Evolutionary conservation across 2,329 filamentous ascomycete species (phyloP).

Genomic region (Coccinonectria pachysandricola): DNA sequence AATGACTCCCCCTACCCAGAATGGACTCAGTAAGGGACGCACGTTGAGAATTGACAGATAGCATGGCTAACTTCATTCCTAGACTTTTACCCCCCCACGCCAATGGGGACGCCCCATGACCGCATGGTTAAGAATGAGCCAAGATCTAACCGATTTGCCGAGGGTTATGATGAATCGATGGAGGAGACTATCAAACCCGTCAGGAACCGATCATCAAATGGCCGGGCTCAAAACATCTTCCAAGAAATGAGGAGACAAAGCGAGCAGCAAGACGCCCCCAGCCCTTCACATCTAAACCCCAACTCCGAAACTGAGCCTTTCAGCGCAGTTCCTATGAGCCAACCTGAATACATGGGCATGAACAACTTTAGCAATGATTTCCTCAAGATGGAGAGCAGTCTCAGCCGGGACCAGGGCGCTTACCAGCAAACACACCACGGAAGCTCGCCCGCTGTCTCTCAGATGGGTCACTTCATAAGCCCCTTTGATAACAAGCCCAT

Average conservation of each 20-base stretch:
- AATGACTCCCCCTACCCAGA: constrained; percentile 52
- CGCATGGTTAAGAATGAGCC: constrained; percentile 32
- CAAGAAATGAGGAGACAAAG: constrained; percentile 48
- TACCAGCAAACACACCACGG: constrained; percentile 31
- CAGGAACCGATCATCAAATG: constrained; percentile 30
- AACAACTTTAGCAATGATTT: constrained; percentile 37
- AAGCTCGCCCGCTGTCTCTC: constrained; percentile 41
- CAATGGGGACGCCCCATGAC: constrained; percentile 52
- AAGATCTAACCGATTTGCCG: constrained; percentile 41
- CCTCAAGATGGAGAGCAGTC: constrained; percentile 25
- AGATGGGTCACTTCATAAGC: constrained; percentile 31
- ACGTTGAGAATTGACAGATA: constrained; percentile 3
- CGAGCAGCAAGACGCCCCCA: constrained; percentile 40
- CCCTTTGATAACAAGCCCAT: constrained; percentile 35
- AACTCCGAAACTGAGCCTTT: constrained; percentile 37
- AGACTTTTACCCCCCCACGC: constrained; percentile 59
- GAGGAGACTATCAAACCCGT: constrained; percentile 54
- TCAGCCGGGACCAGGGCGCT: constrained; percentile 23
- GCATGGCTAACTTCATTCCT: constrained; percentile 4
- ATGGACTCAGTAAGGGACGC: constrained; percentile 42
- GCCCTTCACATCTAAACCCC: constrained; percentile 42
- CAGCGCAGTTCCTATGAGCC: constrained; percentile 41
- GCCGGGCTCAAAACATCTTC: constrained; percentile 41
- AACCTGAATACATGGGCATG: constrained; percentile 47
- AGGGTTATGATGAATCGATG: constrained; percentile 55